A percentile compares a stretch with the other conserved stretches of the same genome.
These are phyloP conservation scores for Protomyces gravidus DNA, from an alignment of 1,139 yeast genomes.

Conservation along the genomic window DNA sequence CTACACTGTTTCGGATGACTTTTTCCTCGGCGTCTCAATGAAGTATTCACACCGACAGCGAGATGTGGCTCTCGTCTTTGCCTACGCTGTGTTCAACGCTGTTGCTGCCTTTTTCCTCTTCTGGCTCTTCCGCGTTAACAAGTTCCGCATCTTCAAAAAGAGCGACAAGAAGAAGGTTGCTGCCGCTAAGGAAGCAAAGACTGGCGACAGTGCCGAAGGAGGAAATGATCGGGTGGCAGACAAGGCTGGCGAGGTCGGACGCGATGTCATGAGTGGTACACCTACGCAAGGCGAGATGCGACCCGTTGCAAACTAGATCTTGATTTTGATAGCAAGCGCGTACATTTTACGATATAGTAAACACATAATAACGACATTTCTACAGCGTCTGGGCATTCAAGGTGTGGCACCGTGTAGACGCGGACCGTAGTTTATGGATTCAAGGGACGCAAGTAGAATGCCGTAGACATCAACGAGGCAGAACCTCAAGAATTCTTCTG, in stretches of 20 bases:
- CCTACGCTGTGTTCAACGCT: conserved; percentile 48
- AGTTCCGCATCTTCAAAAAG: conserved; percentile 4
- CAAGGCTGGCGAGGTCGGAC: neutral
- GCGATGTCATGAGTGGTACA: neutral
- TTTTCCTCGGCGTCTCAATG: conserved; percentile 47
- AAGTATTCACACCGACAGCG: conserved; percentile 54
- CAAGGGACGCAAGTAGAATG: too few relatives aligned
- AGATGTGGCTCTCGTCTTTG: conserved; percentile 55
- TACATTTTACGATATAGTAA: too few relatives aligned
- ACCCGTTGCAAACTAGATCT: neutral
- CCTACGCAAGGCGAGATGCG: neutral
- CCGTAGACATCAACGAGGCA: too few relatives aligned
- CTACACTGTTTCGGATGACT: conserved; percentile 53
- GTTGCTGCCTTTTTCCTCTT: conserved; percentile 46
- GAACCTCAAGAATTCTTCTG: too few relatives aligned
- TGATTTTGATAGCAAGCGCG: neutral
- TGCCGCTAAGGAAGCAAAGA: neutral
- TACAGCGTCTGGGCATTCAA: too few relatives aligned
- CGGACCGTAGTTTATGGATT: too few relatives aligned
- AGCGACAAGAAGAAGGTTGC: conserved; percentile 1
- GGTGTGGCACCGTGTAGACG: too few relatives aligned
- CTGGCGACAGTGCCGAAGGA: neutral
- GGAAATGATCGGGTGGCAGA: neutral
- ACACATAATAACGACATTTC: too few relatives aligned
- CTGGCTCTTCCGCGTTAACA: conserved; percentile 37